Base-by-base conservation (phyloP, 805 yeast genomes). In the Starmera caribaea region DNA sequence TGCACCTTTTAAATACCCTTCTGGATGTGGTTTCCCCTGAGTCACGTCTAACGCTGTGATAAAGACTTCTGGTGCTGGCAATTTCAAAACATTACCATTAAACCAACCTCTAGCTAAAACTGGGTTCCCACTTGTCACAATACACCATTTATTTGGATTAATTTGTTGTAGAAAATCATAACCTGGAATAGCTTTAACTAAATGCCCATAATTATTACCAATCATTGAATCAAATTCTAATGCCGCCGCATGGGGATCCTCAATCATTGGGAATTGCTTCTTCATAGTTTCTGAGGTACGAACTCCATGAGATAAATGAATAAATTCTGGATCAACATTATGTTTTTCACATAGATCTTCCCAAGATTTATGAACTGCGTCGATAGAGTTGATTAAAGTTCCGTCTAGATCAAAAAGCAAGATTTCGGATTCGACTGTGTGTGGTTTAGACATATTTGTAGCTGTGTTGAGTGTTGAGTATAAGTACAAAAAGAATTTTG, bases 1-100 rank as follows among this genome's bases (percentile, higher is more conserved):
- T 51, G 66, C 61, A 45, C 85, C 86, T 55, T 65, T 58, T 47
- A 73, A 66, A 67, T 85, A 85, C 40, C 94, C 92, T 66, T 79
- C 81, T 34, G 95, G 95, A 63, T 82, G 73, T 34, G 95, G 95
- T 69, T 85, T 85, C 55, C 95, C 95, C 53, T 71, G 69, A 44
- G 71, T 65, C 48, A 85, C 92, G 58, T 76, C 78, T 63, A 79
- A 87, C 37, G 94, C 92, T 36, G 92, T 81, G 13, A 86, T 79
- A 66, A 86, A 86, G 36, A 76, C 72, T 48, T 79, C 75, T 37
- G 95, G 95, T 41, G 69, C 68, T 38, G 69, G 63, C 37, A 73
- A 71, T 55, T 83, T 68, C 59, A 82, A 73, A 12, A 54, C 37
- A n/a, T 32, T 40, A 49, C 71, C 67, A 21, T 21, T 21, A 58